Base-by-base conservation (phyloP, 345 rosid genomes). In the Ailanthus altissimus region DNA sequence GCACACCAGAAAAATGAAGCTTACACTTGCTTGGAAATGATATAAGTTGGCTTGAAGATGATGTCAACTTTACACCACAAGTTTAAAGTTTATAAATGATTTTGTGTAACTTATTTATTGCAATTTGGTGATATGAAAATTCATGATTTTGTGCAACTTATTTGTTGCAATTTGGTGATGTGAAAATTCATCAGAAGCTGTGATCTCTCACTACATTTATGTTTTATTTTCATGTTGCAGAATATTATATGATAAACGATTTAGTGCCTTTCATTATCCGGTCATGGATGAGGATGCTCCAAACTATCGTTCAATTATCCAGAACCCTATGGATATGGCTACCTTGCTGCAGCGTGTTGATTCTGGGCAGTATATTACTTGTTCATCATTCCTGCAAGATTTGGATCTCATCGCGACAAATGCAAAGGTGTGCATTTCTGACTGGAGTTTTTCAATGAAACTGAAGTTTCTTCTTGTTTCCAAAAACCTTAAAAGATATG, bases 241-340 rank as follows among this genome's bases (percentile, higher is more conserved):
- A 89, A 81, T 94, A 67, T 84, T 96, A 43, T 96, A 90, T 60
- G 98, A 96, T 83, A 94, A 92, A 82, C 83, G 97, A 78, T 96
- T 96, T 80, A 91, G 83, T 73, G 99, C 87, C 77, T 97, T 97
- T 79, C 99, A 92, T 82, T 97, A 85, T 78, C 98, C 98, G 53
- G 99, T 97, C 75, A 74, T 87, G 11, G 98, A 97, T 63, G 99
- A 97, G 82, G 99, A 94, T 85, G 98, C 97, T 79, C 99, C 98
- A 77, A 92, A 91, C 76, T 97, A 97, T 81, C 90, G 91, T 67
- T 68, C 97, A 46, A 81, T 97, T 64, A 90, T 97, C 85, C 97
- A 94, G 82, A 94, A 86, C 82, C 98, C 99, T 12, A 92, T 97
- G 99, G 99, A 97, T 80, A 49, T 91, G 69, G 96, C 98, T 69